phyloP scores from a whole-genome alignment of 257 asterid species.

The Euphrasia confusa region DNA sequence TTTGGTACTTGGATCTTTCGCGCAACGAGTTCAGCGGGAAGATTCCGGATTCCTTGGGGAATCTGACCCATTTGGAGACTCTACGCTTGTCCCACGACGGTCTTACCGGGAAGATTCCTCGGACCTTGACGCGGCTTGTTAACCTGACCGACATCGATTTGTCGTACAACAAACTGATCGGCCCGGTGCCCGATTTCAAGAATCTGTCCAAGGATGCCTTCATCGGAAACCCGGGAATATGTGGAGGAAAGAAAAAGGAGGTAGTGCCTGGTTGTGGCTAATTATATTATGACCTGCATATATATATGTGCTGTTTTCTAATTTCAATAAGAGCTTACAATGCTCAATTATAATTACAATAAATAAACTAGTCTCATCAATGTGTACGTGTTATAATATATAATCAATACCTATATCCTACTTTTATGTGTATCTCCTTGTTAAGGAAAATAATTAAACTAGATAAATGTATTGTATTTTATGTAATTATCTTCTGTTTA shows the following conservation, averaged over 20 bases:
- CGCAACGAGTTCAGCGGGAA: constrained; percentile 51
- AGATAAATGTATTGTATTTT: too few species aligned
- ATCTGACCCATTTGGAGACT: constrained; percentile 42
- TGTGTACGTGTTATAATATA: too few species aligned
- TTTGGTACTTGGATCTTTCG: constrained; percentile 24
- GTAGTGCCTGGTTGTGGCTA: background rate
- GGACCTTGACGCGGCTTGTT: constrained; percentile 43
- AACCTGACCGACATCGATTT: constrained; percentile 55
- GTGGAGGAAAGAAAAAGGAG: constrained; percentile 21
- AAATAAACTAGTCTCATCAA: too few species aligned
- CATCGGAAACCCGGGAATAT: constrained; percentile 54
- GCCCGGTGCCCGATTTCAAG: constrained; percentile 56
- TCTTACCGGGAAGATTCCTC: constrained; percentile 64
- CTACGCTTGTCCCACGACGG: constrained; percentile 63
- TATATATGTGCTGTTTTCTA: too few species aligned
- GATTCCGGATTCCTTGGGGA: constrained; percentile 58
- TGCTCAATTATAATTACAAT: too few species aligned
- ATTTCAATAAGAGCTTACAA: too few species aligned
- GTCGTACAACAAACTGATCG: constrained; percentile 63
- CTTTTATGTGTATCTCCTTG: too few species aligned
- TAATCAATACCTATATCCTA: too few species aligned
- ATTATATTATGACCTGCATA: too few species aligned
- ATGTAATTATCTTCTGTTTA: too few species aligned
- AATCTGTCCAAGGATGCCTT: constrained; percentile 42
- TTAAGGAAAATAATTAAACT: too few species aligned